Base-by-base conservation (phyloP, 441 rosid genomes). In the Gossypium lobatum region DNA sequence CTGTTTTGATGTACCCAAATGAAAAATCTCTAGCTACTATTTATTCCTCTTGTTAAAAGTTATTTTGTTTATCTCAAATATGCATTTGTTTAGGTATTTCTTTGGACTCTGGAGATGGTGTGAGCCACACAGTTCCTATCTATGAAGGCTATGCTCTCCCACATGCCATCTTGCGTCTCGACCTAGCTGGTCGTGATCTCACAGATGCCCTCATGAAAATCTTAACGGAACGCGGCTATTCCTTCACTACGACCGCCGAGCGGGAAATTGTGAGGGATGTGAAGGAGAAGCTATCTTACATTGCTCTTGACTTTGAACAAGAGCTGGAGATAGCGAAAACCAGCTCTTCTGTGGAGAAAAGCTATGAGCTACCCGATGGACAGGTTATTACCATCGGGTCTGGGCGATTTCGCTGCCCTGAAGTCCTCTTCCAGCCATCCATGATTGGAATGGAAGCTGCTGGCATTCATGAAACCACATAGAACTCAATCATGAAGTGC, bases 81-180 rank as follows among this genome's bases (percentile, higher is more conserved):
- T 31, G 37, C 37, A 4, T 31, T 31, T 71, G 17, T 76, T 50
- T 75, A 90, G 95, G 92, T 80, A 88, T 90, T 68, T 91, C 86
- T 69, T 79, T 90, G 79, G 91, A 89, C 76, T 89, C 92, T 68
- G 92, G 92, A 62, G 94, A 89, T 84, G 92, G 91, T 77, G 91
- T 88, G 75, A 90, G 95, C 77, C 91, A 90, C 85, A 88, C 95
- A 2, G 92, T 89, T 54, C 94, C 94, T 26, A 89, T 88, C 64
- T 89, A 86, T 34, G 92, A 89, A 80, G 92, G 92, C 17, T 86
- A 88, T 75, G 90, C 93, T 23, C 89, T 88, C 16, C 93, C 92
- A 71, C 91, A 86, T 62, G 93, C 92, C 78, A 87, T 91, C 54
- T 80, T 85, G 71, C 91, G 95, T 80, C 87, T 90, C 0, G 88